A percentile compares a stretch with the other conserved stretches of the same genome.
Evolutionary conservation across 495 filamentous ascomycete genomes (phyloP).

Genomic region (Cudoniella acicularis): DNA sequence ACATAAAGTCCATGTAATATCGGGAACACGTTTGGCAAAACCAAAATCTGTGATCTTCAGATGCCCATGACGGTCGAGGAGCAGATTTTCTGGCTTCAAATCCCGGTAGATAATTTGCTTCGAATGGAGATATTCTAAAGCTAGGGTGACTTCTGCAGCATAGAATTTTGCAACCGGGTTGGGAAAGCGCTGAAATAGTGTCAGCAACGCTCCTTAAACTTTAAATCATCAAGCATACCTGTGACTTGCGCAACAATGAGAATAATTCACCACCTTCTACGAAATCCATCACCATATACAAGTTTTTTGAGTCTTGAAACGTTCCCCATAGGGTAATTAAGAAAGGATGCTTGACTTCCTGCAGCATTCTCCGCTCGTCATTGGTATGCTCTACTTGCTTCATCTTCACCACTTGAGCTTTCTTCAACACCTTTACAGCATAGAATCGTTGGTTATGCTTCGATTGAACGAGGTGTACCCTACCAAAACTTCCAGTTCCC

Average conservation of each 20-base stretch:
- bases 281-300: slow-evolving; percentile 99
- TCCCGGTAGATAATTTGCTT: slow-evolving; percentile 97
- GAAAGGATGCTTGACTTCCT: slow-evolving; percentile 94
- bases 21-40: slow-evolving; percentile 95
- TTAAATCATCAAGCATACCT: slow-evolving; percentile 56
- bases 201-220: slow-evolving; percentile 4
- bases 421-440: slow-evolving; percentile 96
- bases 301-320: slow-evolving; percentile 89
- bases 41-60: slow-evolving; percentile 99
- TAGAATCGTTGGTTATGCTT: slow-evolving; percentile 97
- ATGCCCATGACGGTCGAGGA: slow-evolving; percentile 94
- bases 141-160: slow-evolving; percentile 92
- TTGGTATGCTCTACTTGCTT: slow-evolving; percentile 99
- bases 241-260: slow-evolving; percentile 90
- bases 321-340: slow-evolving; percentile 97
- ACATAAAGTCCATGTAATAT: slow-evolving; percentile 98
- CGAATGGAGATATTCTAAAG: slow-evolving; percentile 91
- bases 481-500: slow-evolving; percentile 93
- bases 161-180: slow-evolving; percentile 99
- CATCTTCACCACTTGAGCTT: slow-evolving; percentile 98
- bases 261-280: slow-evolving; percentile 99
- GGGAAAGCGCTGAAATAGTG: slow-evolving; percentile 75
- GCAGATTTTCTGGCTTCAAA: slow-evolving; percentile 92
- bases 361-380: slow-evolving; percentile 92
- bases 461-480: slow-evolving; percentile 94